Base-by-base conservation (phyloP, 257 asterid species). In the Sherardia arvensis region DNA sequence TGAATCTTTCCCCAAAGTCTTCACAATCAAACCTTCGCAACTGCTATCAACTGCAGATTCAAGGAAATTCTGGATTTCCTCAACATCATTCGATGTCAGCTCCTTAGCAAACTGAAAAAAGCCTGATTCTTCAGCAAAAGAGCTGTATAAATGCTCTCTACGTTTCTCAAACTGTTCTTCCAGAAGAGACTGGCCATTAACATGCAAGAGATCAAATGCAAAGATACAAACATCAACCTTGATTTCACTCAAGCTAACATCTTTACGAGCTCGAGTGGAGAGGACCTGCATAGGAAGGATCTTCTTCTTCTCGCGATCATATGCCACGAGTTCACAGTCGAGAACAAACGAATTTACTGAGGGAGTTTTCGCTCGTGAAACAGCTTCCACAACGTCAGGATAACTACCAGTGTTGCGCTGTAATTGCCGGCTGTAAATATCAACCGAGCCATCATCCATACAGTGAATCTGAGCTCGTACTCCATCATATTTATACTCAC, bases 401-500 rank as follows among this genome's bases (percentile, higher is more conserved):
- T 83, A 93, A 70, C 90, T 93, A 72, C 92, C 97, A 48, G 99
- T 90, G 76, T 84, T 90, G 67, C 94, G 68, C 73, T 93, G 97
- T 6, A 96, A 94, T 70, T 87, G 90, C 74, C 99, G 83, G 87
- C 99, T 87, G 79, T 90, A 93, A 79, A 93, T 90, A 85, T 90
- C 99, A 67, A 85, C 95, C 29, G 87, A 72, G 64, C 96, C 97
- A 75, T 85, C 59, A 75, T 83, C 99, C 95, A 84, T 36, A 71
- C 76, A 84, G 73, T 90, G 96, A 70, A 90, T 85, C 99, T 90
- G 96, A 60, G 99, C 96, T 66, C 97, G 95, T 74, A 90, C 97
- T 69, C 99, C 97, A 34, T 93, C 99, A 64, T 93, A 93, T 76
- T 93, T 93, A 86, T 93, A 93, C 79, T 93, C 99, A 73, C 97